These are phyloP conservation scores for Alternaria dauci DNA, from an alignment of 2,329 filamentous ascomycete genomes.

Conservation along the genomic window DNA sequence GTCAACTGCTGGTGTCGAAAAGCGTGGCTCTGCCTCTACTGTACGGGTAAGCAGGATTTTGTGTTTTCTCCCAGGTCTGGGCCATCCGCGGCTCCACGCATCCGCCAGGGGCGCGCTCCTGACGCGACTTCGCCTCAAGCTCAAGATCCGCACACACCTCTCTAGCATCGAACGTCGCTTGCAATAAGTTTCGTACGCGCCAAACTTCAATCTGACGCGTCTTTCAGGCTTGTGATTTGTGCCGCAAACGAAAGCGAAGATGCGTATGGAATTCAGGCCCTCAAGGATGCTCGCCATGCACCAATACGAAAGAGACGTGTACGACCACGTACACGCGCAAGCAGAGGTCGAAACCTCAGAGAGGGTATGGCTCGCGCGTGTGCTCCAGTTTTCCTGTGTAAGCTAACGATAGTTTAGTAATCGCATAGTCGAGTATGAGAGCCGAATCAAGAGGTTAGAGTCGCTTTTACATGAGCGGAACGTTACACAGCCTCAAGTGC, in stretches of 20 bases:
- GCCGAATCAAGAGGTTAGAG: constrained; percentile 33
- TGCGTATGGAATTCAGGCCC: constrained; percentile 32
- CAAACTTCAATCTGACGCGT: not conserved
- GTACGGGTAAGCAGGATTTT: constrained; percentile 26
- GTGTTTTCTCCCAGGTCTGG: not conserved
- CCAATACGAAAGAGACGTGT: constrained; percentile 34
- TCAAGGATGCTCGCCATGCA: constrained; percentile 31
- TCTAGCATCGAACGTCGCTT: not conserved
- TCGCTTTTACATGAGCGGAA: constrained; percentile 32
- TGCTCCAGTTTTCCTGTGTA: not conserved
- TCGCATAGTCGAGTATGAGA: constrained; percentile 37
- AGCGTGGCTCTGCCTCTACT: constrained; percentile 35
- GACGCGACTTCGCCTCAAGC: not conserved
- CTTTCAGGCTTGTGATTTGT: constrained; percentile 37
- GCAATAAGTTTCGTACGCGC: not conserved
- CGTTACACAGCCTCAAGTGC: constrained; percentile 29
- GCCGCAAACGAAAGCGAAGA: constrained; percentile 35
- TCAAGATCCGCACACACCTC: not conserved
- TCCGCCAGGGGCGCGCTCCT: not conserved
- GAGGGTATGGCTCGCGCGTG: constrained; percentile 21
- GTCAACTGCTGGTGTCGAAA: constrained; percentile 30
- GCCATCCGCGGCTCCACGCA: not conserved
- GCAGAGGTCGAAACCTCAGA: constrained; percentile 32
- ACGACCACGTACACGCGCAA: constrained; percentile 37
- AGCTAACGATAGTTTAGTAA: constrained; percentile 15